phyloP scores from a whole-genome alignment of 495 filamentous ascomycete species.

The Daldinia concentrica region DNA sequence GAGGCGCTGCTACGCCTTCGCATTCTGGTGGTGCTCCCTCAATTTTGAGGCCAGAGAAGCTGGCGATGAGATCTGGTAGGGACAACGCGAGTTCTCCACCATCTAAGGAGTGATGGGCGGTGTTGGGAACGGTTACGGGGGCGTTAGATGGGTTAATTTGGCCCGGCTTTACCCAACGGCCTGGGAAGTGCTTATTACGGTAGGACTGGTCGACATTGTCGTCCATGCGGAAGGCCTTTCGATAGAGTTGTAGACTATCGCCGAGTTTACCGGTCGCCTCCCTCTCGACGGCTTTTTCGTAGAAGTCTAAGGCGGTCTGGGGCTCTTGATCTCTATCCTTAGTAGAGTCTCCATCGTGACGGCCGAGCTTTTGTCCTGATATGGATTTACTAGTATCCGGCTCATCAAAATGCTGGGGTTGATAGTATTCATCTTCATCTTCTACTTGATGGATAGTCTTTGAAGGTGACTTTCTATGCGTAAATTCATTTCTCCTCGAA shows the following conservation, averaged over 20 bases:
- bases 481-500: constrained; percentile 39
- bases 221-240: constrained; percentile 92
- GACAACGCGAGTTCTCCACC: constrained; percentile 57
- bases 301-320: constrained; percentile 86
- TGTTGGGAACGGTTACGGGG: constrained; percentile 60
- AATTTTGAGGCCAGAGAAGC: constrained; percentile 75
- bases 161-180: constrained; percentile 54
- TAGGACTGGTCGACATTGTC: constrained; percentile 83
- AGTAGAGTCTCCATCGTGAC: constrained; percentile 19
- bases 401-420: constrained; percentile 51
- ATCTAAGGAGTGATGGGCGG: constrained; percentile 67
- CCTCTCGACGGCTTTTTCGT: constrained; percentile 89
- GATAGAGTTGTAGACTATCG: constrained; percentile 88
- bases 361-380: constrained; percentile 29
- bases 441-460: constrained; percentile 37
- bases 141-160: constrained; percentile 62
- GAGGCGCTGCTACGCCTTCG: constrained; percentile 72
- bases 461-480: constrained; percentile 32
- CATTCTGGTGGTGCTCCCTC: constrained; percentile 60
- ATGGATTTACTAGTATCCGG: constrained; percentile 28
- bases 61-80: constrained; percentile 74
- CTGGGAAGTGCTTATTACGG: constrained; percentile 87
- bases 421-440: constrained; percentile 54
- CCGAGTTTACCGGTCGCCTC: constrained; percentile 86
- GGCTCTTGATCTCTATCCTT: constrained; percentile 60